phyloP scores from a whole-genome alignment of 352 stramenopile species.

The Phytopythium oedochilum region DNA sequence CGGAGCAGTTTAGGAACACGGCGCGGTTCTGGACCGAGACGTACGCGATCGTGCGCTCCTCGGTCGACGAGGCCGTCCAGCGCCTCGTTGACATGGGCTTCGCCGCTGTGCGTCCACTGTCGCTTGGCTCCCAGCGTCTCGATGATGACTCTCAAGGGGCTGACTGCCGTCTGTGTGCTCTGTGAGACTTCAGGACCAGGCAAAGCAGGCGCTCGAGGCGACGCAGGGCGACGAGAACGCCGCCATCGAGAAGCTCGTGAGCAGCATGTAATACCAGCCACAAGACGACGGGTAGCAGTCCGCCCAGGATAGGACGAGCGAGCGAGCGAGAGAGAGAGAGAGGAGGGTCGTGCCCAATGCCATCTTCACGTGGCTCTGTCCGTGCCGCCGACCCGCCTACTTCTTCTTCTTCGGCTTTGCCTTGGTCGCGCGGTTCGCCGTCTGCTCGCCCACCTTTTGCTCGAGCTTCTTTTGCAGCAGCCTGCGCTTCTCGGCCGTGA shows the following conservation, averaged over 20 bases:
- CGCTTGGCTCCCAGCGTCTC: background rate
- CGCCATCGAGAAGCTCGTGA: conserved; percentile 81
- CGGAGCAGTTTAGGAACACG: conserved; percentile 90
- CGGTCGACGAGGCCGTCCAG: conserved; percentile 46
- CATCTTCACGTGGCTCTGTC: background rate
- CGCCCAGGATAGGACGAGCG: background rate
- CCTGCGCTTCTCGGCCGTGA: conserved; percentile 53
- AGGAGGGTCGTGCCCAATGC: background rate
- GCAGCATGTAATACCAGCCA: conserved; percentile 50
- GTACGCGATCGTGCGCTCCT: conserved; percentile 85
- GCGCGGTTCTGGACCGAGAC: conserved; percentile 96
- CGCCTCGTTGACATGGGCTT: conserved; percentile 88
- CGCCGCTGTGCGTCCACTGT: conserved; percentile 31
- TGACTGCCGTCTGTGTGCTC: too few relatives aligned
- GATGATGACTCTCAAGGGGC: background rate
- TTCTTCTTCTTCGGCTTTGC: conserved; percentile 53
- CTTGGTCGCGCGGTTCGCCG: conserved; percentile 34
- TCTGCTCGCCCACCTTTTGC: conserved; percentile 51
- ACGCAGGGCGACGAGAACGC: conserved; percentile 84
- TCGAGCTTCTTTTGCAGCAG: conserved; percentile 71
- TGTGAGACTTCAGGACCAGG: conserved; percentile 40
- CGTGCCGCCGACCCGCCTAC: conserved; percentile 8
- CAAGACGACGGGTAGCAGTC: background rate
- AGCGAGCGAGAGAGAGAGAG: background rate
- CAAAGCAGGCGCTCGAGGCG: conserved; percentile 53